Base-by-base conservation (phyloP, 1,139 yeast genomes). In the Arxiozyma bovina region DNA sequence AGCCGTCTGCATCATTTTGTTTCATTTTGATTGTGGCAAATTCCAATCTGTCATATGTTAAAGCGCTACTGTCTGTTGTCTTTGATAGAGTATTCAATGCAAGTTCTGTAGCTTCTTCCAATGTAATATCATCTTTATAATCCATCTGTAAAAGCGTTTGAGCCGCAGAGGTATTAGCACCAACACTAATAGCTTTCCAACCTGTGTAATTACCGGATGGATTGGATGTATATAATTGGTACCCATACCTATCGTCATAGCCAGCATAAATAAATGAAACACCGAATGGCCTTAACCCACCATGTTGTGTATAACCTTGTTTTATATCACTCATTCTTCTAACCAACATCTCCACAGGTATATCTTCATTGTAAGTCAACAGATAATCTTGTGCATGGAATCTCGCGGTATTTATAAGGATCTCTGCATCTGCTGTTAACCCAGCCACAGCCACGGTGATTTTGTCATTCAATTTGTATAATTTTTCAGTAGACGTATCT, bases 181-280 rank as follows among this genome's bases (percentile, higher is more conserved):
- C 99, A 59, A 93, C 93, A 64, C 91, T 81, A 46, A 97, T 91
- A 48, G 99, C 99, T 72, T 87, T 90, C 99, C 99, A 94, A 30
- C 99, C 99, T 43, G 95, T 83, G 70, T 90, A 94, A 73, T 94
- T 94, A 42, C 99, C 99, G 0, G 96, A 87, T 17, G 99, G 99
- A 69, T 94, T 93, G 22, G 96, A 87, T 21, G 96, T 91, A 73
- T 86, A 94, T 62, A 94, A 77, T 73, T 94, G 99, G 76, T 86
- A 93, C 51, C 91, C 89, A 65, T 85, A 86, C 65, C 89, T 76
- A 56, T 89, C 94, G 70, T 94, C 99, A 69, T 85, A 87, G 5
- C 99, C 99, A 11, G 98, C 99, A 68, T 88, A 93, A 60, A 94
- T 81, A 73, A 94, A 90, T 58, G 96, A 87, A 49, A 93, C 99